phyloP scores from a whole-genome alignment of 1,284 basidiomycete species.

The Mrakiaceae sp. region DNA sequence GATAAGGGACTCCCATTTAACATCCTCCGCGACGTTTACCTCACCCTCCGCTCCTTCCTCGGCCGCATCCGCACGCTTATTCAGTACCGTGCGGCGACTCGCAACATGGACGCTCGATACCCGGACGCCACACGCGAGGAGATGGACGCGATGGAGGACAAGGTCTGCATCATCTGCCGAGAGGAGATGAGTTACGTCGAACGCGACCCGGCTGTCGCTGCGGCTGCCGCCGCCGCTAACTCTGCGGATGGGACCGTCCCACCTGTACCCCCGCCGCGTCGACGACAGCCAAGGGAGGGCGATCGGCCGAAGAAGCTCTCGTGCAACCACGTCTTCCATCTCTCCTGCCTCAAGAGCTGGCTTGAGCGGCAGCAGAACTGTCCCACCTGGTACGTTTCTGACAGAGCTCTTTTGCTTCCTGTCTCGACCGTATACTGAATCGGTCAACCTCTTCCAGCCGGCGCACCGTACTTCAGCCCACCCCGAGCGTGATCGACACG shows the following conservation, averaged over 20 bases:
- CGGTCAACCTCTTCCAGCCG: constrained; percentile 44
- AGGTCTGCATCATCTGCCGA: constrained; percentile 96
- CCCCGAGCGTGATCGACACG: constrained; percentile 40
- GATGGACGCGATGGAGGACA: constrained; percentile 65
- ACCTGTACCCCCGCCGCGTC: constrained; percentile 10
- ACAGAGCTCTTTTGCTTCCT: background rate
- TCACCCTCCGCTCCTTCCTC: constrained; percentile 84
- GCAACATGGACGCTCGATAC: constrained; percentile 94
- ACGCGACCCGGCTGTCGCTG: constrained; percentile 25
- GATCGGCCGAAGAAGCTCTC: constrained; percentile 91
- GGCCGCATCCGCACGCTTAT: constrained; percentile 74
- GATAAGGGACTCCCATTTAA: constrained; percentile 95
- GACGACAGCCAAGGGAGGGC: constrained; percentile 43
- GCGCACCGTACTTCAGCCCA: constrained; percentile 58
- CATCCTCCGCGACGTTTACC: constrained; percentile 91
- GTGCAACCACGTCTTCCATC: constrained; percentile 97
- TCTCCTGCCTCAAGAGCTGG: constrained; percentile 94
- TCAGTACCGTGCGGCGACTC: constrained; percentile 84
- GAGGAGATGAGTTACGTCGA: constrained; percentile 71
- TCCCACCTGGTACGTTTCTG: constrained; percentile 71
- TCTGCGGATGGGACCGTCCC: background rate
- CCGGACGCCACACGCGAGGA: constrained; percentile 86
- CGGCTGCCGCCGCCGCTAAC: constrained; percentile 24
- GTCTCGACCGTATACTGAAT: background rate
- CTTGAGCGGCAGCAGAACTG: constrained; percentile 85